These are phyloP conservation scores for Xylaria sp. DNA, from an alignment of 2,329 filamentous ascomycete genomes.

Conservation along the genomic window DNA sequence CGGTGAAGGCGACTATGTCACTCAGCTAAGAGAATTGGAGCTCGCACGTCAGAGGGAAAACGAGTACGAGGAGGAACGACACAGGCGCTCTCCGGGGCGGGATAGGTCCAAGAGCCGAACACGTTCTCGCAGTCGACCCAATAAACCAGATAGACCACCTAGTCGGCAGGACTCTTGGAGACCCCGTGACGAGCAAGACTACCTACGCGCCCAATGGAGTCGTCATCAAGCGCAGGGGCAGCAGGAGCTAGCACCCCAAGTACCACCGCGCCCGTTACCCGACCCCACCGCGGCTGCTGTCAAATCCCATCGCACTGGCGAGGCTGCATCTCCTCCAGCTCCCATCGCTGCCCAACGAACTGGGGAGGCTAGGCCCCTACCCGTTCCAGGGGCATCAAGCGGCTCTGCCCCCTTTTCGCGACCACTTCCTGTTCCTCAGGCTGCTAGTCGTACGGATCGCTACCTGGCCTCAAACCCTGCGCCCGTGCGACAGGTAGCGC, in stretches of 20 bases:
- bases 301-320: slow-evolving; percentile 48
- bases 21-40: slow-evolving; percentile 79
- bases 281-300: slow-evolving; percentile 51
- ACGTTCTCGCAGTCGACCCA: slow-evolving; percentile 57
- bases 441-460: slow-evolving; percentile 65
- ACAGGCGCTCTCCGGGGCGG: slow-evolving; percentile 57
- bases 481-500: slow-evolving; percentile 54
- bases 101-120: slow-evolving; percentile 51
- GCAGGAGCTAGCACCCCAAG: slow-evolving; percentile 44
- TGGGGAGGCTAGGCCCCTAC: slow-evolving; percentile 63
- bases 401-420: slow-evolving; percentile 40
- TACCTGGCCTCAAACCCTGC: slow-evolving; percentile 67
- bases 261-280: slow-evolving; percentile 55
- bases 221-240: slow-evolving; percentile 54
- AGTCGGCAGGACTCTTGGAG: slow-evolving; percentile 73
- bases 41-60: slow-evolving; percentile 70
- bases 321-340: slow-evolving; percentile 27
- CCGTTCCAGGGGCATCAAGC: slow-evolving; percentile 56
- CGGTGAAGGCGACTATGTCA: slow-evolving; percentile 68
- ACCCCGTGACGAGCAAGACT: slow-evolving; percentile 69
- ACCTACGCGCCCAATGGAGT: slow-evolving; percentile 66
- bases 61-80: slow-evolving; percentile 69
- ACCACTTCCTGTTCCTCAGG: slow-evolving; percentile 47
- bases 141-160: slow-evolving; percentile 54
- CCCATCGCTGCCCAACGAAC: slow-evolving; percentile 54